phyloP scores from a whole-genome alignment of 352 stramenopile species.

The Pythium guiyangense region DNA sequence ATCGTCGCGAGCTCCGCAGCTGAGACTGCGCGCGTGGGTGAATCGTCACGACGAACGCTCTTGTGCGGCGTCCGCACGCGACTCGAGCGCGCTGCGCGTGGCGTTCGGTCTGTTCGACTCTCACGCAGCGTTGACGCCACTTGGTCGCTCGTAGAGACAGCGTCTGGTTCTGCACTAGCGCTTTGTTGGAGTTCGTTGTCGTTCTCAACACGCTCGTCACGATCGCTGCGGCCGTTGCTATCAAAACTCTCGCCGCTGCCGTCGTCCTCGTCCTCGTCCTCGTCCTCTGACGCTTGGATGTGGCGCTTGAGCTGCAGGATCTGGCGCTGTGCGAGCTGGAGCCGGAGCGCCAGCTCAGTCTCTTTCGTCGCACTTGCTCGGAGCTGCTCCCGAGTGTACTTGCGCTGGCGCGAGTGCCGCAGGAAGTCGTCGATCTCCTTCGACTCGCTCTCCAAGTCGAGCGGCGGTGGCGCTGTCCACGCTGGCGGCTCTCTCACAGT shows the following conservation, averaged over 20 bases:
- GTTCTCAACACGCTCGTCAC: neutral
- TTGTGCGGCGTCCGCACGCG: neutral
- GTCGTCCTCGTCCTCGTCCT: neutral
- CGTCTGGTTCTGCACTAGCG: neutral
- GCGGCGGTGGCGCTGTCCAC: constrained; percentile 18
- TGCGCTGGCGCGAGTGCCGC: constrained; percentile 31
- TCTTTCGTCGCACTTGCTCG: constrained; percentile 46
- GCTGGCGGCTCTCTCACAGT: constrained; percentile 1
- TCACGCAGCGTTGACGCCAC: neutral
- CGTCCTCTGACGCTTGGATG: constrained; percentile 28
- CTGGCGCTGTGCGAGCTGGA: constrained; percentile 71
- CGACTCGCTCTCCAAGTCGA: constrained; percentile 40
- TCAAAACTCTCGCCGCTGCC: neutral
- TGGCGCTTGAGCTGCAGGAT: constrained; percentile 64
- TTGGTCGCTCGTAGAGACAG: neutral
- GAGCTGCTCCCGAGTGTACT: constrained; percentile 21
- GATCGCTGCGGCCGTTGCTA: neutral
- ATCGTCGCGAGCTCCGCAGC: constrained; percentile 19
- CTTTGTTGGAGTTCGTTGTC: neutral
- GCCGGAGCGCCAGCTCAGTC: constrained; percentile 47
- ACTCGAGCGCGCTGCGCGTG: neutral
- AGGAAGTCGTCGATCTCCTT: constrained; percentile 55
- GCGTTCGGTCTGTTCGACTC: neutral
- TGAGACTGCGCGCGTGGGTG: neutral
- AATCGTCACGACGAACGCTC: neutral